phyloP scores from a whole-genome alignment of 345 rosid species.

The Jatropha curcas region DNA sequence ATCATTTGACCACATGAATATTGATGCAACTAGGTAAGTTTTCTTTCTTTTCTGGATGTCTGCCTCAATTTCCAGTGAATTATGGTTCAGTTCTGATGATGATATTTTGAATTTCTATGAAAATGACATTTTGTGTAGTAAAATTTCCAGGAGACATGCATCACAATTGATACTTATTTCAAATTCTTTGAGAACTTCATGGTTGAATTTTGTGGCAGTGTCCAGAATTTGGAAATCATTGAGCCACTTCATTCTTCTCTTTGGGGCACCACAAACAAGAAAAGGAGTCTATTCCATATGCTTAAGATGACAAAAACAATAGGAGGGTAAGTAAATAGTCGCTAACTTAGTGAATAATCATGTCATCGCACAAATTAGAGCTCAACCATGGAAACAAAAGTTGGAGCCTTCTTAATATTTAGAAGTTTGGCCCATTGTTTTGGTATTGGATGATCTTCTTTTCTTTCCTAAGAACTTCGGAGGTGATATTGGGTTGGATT shows the following conservation, averaged over 20 bases:
- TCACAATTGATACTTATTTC: not conserved
- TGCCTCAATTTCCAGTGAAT: constrained; percentile 3
- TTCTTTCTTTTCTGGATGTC: constrained; percentile 13
- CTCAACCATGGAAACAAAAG: constrained; percentile 7
- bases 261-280: constrained; percentile 88
- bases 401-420: not conserved
- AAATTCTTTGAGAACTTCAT: constrained; percentile 10
- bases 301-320: constrained; percentile 92
- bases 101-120: constrained; percentile 3
- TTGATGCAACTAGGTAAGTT: constrained; percentile 88
- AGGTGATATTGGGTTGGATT: constrained; percentile 21
- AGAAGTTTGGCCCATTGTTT: not conserved
- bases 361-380: not conserved
- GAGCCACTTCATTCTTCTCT: constrained; percentile 83
- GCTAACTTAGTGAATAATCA: constrained; percentile 12
- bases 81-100: not conserved
- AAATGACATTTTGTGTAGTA: not conserved
- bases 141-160: constrained; percentile 7
- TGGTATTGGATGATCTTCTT: not conserved
- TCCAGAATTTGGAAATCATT: constrained; percentile 86
- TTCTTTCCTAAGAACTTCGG: constrained; percentile 16
- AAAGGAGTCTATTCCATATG: constrained; percentile 92
- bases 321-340: constrained; percentile 67
- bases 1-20: constrained; percentile 94
- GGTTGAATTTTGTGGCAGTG: constrained; percentile 50